A percentile compares a stretch with the other conserved stretches of the same genome.
These are phyloP conservation scores for Dryadomyces sulphureus DNA, from an alignment of 2,329 filamentous ascomycete genomes.

Conservation along the genomic window DNA sequence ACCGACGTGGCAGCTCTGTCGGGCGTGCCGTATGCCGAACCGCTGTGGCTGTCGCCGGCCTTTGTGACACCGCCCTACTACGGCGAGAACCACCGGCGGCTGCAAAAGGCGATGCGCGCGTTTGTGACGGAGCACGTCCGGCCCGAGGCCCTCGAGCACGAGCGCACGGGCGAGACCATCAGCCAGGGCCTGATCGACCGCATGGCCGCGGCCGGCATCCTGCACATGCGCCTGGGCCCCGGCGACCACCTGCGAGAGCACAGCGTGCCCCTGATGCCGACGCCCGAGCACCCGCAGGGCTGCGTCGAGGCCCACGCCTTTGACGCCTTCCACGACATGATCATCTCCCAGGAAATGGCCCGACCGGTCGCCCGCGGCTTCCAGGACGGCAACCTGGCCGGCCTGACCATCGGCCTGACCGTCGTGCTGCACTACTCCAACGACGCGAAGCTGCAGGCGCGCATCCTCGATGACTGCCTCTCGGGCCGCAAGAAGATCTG, in stretches of 20 bases:
- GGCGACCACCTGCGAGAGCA: slow-evolving; percentile 57
- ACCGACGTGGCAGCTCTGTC: slow-evolving; percentile 58
- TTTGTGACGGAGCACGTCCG: slow-evolving; percentile 60
- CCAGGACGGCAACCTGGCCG: slow-evolving; percentile 75
- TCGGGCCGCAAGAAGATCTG: slow-evolving; percentile 78
- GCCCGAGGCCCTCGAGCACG: slow-evolving; percentile 62
- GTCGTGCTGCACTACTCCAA: slow-evolving; percentile 68
- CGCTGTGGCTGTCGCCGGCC: slow-evolving; percentile 62
- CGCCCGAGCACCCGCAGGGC: slow-evolving; percentile 27
- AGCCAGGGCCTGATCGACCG: slow-evolving; percentile 58
- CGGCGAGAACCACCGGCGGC: slow-evolving; percentile 53
- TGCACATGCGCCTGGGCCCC: slow-evolving; percentile 73
- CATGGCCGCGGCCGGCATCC: slow-evolving; percentile 58
- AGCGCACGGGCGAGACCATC: slow-evolving; percentile 59
- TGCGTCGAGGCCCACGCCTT: slow-evolving; percentile 65
- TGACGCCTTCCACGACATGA: slow-evolving; percentile 75
- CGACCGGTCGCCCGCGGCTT: slow-evolving; percentile 64
- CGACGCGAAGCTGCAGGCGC: slow-evolving; percentile 49
- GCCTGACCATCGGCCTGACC: slow-evolving; percentile 71
- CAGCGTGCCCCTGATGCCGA: slow-evolving; percentile 44
- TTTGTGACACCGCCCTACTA: slow-evolving; percentile 67
- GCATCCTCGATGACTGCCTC: slow-evolving; percentile 57
- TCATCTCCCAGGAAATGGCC: slow-evolving; percentile 58
- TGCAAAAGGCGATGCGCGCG: slow-evolving; percentile 55
- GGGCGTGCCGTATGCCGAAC: slow-evolving; percentile 70